Percentiles rank a stretch among this genome's conserved stretches.
Evolutionary conservation across 805 yeast genomes (phyloP).

Genomic region (Priceomyces carsonii): DNA sequence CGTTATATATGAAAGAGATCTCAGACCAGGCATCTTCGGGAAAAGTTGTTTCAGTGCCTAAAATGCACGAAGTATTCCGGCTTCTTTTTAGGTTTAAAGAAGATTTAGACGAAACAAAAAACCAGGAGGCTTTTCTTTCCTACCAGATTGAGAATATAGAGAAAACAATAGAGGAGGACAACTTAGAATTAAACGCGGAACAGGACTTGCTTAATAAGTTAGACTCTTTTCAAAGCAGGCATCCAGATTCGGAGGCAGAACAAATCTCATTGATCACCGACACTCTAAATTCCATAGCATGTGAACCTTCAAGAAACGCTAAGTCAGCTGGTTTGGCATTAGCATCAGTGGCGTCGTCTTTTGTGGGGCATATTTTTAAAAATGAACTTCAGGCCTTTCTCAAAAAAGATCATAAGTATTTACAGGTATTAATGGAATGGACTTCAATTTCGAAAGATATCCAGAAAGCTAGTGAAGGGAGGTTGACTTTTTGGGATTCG

Average conservation of each 20-base stretch:
- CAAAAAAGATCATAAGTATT: conserved; percentile 6
- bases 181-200: background rate
- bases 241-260: background rate
- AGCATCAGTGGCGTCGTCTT: conserved; percentile 9
- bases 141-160: conserved; percentile 11
- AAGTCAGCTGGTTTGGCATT: conserved; percentile 8
- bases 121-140: conserved; percentile 7
- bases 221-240: background rate
- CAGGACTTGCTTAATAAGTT: conserved; percentile 1
- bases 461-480: conserved; percentile 5
- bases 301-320: background rate
- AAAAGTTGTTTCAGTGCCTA: background rate
- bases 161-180: conserved; percentile 2
- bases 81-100: conserved; percentile 14
- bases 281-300: conserved; percentile 1
- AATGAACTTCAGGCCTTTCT: conserved; percentile 6
- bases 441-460: conserved; percentile 12
- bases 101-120: conserved; percentile 14
- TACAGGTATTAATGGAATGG: conserved; percentile 15
- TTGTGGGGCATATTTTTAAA: conserved; percentile 10
- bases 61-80: conserved; percentile 12
- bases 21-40: conserved; percentile 22
- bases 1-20: conserved; percentile 31
- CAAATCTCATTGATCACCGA: conserved; percentile 3
- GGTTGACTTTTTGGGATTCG: conserved; percentile 18